Base-by-base conservation (phyloP, 1,284 basidiomycete genomes). In the Lentinus polychrous region DNA sequence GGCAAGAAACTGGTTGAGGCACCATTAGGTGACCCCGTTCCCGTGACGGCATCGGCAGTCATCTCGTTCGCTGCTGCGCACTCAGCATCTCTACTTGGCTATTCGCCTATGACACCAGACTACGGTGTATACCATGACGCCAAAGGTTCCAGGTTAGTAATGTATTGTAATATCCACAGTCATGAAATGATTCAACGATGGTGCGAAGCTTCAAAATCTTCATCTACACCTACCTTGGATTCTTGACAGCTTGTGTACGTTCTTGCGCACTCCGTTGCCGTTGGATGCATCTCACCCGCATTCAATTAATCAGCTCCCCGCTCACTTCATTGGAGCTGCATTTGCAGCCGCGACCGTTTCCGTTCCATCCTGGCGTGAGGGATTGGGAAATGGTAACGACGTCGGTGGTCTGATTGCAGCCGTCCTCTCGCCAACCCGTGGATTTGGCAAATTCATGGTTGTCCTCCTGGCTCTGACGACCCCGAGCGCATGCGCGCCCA, bases 321-420 rank as follows among this genome's bases (percentile, higher is more conserved):
- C 76, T 15, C 81, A 86, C 56, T 69, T 78, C 50, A 66, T 89
- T 11, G 87, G 87, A 7, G 83, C 82, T 1, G 75, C 77, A 1
- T 79, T 83, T 58, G 78, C 79, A n/a, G 75, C 77, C 2, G 78
- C 74, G 40, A 76, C 74, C 48, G 72, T 68, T 11, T 73, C 70
- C 10, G 73, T 86, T 7, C 74, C 77, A 1, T 57, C 65, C 1
- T 91, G 88, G 87, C 60, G 70, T 2, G 64, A 63, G 6, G 79
- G 73, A 0, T 81, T 82, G 51, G 74, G 73, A 2, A 60, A 71
- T 12, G 74, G 83, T 39, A 78, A 77, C 38, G 70, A 72, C 34
- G 74, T 81, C 1, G 77, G 81, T 34, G 74, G 72, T 20, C 60
- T 78, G n/a, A 52, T 75, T 15, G 63, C 65, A 3, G 68, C 73